Conservation (phyloP, 768 basidiomycete species). For the Agrocybe chaxingu region DNA sequence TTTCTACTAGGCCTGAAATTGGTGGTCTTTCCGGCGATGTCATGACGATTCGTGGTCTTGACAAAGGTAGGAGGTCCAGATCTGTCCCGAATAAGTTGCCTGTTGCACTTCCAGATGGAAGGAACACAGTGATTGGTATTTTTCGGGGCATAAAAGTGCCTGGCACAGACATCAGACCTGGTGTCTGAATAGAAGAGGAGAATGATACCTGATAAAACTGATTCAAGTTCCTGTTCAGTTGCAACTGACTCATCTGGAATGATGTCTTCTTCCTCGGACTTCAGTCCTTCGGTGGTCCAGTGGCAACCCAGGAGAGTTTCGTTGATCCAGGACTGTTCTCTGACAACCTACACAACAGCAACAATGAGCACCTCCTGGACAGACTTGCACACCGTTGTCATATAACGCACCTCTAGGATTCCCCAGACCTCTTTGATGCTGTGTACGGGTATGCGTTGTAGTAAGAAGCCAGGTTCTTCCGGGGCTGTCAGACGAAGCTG, state of each 20-base stretch:
- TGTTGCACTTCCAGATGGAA: constrained; percentile 42
- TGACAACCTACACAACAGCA: constrained; percentile 50
- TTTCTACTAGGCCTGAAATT: constrained; percentile 62
- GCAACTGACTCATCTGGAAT: constrained; percentile 30
- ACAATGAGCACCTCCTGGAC: background rate
- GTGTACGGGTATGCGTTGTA: constrained; percentile 69
- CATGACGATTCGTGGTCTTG: constrained; percentile 58
- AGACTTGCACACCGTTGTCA: background rate
- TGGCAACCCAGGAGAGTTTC: constrained; percentile 57
- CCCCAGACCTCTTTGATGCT: constrained; percentile 74
- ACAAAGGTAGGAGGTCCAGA: constrained; percentile 33
- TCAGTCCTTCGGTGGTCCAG: constrained; percentile 58
- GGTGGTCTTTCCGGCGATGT: constrained; percentile 64
- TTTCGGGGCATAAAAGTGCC: constrained; percentile 52
- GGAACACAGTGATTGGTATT: constrained; percentile 72
- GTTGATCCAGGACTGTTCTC: constrained; percentile 84
- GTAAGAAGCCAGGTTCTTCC: constrained; percentile 72
- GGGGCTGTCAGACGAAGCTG: constrained; percentile 64
- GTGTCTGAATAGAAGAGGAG: background rate
- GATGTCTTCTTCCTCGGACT: constrained; percentile 23
- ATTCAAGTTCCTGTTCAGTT: constrained; percentile 56
- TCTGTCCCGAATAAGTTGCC: constrained; percentile 43
- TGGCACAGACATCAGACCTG: constrained; percentile 19
- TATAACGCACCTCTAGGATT: constrained; percentile 58
- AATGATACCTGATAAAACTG: constrained; percentile 57